Conservation (phyloP, 345 rosid species). For the Balakata baccata region DNA sequence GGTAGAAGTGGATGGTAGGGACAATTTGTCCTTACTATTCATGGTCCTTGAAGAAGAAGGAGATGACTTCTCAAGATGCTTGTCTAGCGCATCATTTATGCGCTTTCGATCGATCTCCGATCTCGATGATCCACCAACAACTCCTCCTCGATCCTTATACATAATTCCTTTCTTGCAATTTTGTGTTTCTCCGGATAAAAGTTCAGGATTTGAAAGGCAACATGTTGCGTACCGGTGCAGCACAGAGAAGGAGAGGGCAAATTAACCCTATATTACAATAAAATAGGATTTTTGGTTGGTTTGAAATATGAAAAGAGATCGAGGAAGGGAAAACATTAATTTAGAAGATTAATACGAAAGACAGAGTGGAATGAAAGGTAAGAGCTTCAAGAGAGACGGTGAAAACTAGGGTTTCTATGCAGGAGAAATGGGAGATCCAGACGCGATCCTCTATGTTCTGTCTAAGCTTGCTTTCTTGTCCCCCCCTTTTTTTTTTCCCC, state of each 20-base stretch:
- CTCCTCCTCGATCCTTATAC: constrained; percentile 57
- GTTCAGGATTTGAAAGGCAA: constrained; percentile 13
- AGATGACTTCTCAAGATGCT: constrained; percentile 83
- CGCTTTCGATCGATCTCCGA: constrained; percentile 87
- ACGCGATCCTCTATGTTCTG: constrained; percentile 31
- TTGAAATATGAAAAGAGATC: constrained; percentile 4
- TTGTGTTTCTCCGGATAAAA: neutral
- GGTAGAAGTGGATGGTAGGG: constrained; percentile 68
- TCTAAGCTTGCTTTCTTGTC: constrained; percentile 29
- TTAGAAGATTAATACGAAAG: neutral
- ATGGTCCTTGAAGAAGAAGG: constrained; percentile 74
- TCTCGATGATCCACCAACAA: constrained; percentile 65
- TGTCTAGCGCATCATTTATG: constrained; percentile 82
- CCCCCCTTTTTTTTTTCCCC: neutral
- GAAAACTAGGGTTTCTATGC: constrained; percentile 36
- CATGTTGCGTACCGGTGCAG: neutral
- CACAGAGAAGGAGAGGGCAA: neutral
- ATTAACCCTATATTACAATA: constrained; percentile 5
- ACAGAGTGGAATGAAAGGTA: neutral
- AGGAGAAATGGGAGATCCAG: constrained; percentile 10
- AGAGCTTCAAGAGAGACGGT: constrained; percentile 26
- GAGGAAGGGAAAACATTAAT: neutral
- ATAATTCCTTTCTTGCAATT: constrained; percentile 30
- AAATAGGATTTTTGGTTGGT: constrained; percentile 10
- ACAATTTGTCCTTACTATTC: constrained; percentile 53